Evolutionary conservation across 1,284 basidiomycete genomes (phyloP), one percentile per base, ranked within the genome.

Genomic region (Rhodotorula sp.): DNA sequence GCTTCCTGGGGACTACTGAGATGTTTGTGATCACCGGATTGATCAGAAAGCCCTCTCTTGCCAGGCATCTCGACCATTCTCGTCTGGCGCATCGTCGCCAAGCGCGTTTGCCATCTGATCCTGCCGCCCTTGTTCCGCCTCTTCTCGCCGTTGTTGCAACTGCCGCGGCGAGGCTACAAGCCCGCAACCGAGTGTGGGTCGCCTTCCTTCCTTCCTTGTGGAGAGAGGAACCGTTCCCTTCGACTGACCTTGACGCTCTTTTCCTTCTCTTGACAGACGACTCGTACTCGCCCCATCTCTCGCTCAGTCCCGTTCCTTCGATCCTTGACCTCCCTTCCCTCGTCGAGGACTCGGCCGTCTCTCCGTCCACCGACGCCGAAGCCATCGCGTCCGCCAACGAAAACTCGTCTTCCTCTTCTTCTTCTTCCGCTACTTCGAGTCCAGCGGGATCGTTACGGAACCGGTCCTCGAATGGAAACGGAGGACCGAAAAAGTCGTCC

Each of bases 91-190:
- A 84, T 97, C 60, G 79, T 92, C 52, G 90, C 90, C 14, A 97
- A 97, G 81, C 86, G 87, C 2, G 80, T 87, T 2, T 82, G 92
- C 34, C 91, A 92, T 74, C 79, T 87, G 4, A 82, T 90, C 47
- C 87, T 97, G 0, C 93, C 94, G 1, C 90, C 91, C 0, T 84
- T 88, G 39, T 96, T 93, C 85, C 88, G 93, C 62, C 82, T 87
- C 60, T 84, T 91, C 70, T 86, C 79, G 12, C 86, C 79, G 16
- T 26, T 81, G 0, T 76, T 83, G 49, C 75, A 83, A 43, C 84
- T 80, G 12, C 79, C 79, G 43, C 71, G 79, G 2, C 60, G 77
- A 21, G 73, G 76, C 63, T 79, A 80, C 75, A 48, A 68, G 58
- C 62, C 63, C 0, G 76, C 78, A 5, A 75, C 72, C 18, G 69